Evolutionary conservation across 2,329 filamentous ascomycete genomes (phyloP).

Genomic region (Colletotrichum coccodes): DNA sequence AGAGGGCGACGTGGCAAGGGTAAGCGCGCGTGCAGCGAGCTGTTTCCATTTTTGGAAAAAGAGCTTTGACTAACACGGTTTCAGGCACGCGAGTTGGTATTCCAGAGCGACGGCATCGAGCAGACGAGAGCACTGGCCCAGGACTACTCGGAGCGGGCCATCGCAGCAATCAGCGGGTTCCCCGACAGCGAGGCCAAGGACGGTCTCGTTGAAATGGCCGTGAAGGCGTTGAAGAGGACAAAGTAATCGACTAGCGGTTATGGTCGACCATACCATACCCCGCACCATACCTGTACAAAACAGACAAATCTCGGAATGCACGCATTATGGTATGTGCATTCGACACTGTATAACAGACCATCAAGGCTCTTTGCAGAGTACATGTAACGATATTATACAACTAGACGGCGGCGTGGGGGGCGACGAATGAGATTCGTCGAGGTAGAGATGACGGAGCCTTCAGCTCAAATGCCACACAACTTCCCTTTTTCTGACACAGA

Average conservation of each 20-base stretch:
- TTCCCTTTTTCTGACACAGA: neutral
- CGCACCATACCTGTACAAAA: conserved; percentile 22
- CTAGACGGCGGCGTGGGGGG: conserved; percentile 22
- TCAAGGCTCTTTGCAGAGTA: conserved; percentile 26
- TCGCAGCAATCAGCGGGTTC: conserved; percentile 84
- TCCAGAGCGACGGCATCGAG: conserved; percentile 86
- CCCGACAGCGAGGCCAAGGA: conserved; percentile 95
- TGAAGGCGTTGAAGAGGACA: conserved; percentile 87
- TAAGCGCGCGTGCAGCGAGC: conserved; percentile 56
- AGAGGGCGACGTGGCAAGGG: conserved; percentile 86
- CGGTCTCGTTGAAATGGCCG: conserved; percentile 91
- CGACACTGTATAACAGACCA: conserved; percentile 30
- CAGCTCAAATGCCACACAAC: conserved; percentile 24
- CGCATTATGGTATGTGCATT: conserved; percentile 26
- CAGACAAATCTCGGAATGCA: conserved; percentile 23
- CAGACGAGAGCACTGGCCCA: conserved; percentile 91
- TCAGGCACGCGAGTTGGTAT: conserved; percentile 88
- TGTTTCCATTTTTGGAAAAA: conserved; percentile 22
- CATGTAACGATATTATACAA: conserved; percentile 34
- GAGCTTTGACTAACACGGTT: conserved; percentile 30
- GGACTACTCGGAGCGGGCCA: conserved; percentile 89
- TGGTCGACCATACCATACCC: neutral
- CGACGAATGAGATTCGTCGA: neutral
- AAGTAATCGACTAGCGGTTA: conserved; percentile 66
- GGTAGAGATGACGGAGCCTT: conserved; percentile 11